phyloP scores from a whole-genome alignment of 169 alveolate species.

The Cryptosporidium tyzzeri region DNA sequence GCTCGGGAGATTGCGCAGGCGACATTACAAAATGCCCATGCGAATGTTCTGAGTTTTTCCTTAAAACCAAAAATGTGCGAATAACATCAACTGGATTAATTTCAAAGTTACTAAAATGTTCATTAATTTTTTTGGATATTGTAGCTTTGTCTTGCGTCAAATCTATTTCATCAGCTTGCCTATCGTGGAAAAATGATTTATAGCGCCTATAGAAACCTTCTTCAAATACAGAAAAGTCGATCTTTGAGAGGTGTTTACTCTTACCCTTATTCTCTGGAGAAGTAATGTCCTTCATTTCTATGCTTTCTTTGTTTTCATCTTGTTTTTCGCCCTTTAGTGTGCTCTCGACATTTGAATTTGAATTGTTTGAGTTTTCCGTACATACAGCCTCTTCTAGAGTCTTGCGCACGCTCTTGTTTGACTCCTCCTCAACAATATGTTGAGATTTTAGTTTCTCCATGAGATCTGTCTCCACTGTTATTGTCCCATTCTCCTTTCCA shows the following conservation, averaged over 20 bases:
- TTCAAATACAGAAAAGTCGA: slow-evolving; percentile 69
- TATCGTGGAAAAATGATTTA: slow-evolving; percentile 57
- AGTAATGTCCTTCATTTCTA: neutral
- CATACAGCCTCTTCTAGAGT: neutral
- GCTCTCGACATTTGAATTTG: neutral
- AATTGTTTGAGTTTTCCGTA: slow-evolving; percentile 8
- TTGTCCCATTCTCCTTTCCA: neutral
- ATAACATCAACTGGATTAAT: slow-evolving; percentile 71
- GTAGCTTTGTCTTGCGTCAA: slow-evolving; percentile 38
- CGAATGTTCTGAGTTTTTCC: slow-evolving; percentile 69
- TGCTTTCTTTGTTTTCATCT: slow-evolving; percentile 19
- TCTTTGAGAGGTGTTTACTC: slow-evolving; percentile 8
- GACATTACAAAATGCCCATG: slow-evolving; percentile 43
- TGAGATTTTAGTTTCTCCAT: neutral
- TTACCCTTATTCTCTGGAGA: neutral
- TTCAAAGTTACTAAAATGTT: slow-evolving; percentile 65
- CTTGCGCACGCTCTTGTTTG: neutral
- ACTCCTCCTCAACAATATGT: neutral
- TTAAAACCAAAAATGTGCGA: slow-evolving; percentile 65
- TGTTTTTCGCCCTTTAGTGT: neutral
- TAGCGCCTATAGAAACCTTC: slow-evolving; percentile 61
- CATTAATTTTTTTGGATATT: slow-evolving; percentile 42
- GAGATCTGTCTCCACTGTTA: neutral
- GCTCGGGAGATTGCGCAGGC: slow-evolving; percentile 76
- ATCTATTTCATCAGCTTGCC: slow-evolving; percentile 19